Base-by-base conservation (phyloP, 495 filamentous ascomycete genomes). In the Daldinia bambusicola region DNA sequence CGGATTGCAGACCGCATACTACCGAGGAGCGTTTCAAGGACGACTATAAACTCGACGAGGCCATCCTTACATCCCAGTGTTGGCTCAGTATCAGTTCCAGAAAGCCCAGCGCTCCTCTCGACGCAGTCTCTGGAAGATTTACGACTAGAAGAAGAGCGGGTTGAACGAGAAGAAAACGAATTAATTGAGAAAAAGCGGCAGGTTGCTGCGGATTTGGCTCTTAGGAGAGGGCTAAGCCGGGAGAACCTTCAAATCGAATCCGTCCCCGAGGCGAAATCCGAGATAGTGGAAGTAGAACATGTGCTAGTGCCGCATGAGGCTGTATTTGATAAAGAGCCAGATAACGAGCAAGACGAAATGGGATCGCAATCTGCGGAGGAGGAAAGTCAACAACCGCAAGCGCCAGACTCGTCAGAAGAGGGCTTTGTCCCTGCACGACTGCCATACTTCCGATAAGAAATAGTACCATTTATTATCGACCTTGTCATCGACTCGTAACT, bases 101-200 rank as follows among this genome's bases (percentile, higher is more conserved):
- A 78, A 45, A 80, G 79, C 57, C 73, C 76, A 20, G 76, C 80
- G 45, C 50, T 77, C n/a, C 56, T 62, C 31, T 60, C 74, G 14
- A 78, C 80, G 0, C 85, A 88, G 4, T 91, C 92, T 2, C 82
- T 97, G 26, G 85, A 85, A 12, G 91, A 95, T 69, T 74, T 97
- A 26, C 89, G 91, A 71, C 83, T 85, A 52, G 93, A 98, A 77
- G 94, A 98, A 68, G 88, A 92, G 45, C 85, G 81, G 22, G 80
- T 89, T 0, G 86, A 85, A 66, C 76, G 80, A 40, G 85, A 93
- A 76, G 93, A 98, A 74, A 89, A 94, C 67, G 83, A 84, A 22
- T 86, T 89, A 53, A 81, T 97, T 50, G 85, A 90, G 76, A 84
- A 85, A 59, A 92, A 89, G 76, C 85, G 94, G 52, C 78, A 87